phyloP scores from a whole-genome alignment of 306 rosid genomes.

The Cyamopsis tetragonoloba region DNA sequence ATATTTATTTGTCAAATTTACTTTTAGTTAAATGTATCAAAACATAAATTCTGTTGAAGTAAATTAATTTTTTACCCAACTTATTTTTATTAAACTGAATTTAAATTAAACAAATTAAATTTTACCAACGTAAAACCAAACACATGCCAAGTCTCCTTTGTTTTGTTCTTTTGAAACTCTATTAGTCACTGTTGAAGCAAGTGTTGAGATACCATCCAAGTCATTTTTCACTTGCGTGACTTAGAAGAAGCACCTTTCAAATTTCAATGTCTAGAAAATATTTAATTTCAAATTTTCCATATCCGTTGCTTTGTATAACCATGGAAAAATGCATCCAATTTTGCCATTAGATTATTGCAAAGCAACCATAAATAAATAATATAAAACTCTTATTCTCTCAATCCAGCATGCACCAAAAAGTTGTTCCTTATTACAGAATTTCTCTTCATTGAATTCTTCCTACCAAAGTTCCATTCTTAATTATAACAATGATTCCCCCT shows the following conservation, averaged over 20 bases:
- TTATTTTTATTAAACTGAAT: too few species aligned
- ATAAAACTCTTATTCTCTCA: background rate
- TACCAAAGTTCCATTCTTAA: too few species aligned
- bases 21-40: too few species aligned
- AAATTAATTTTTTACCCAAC: too few species aligned
- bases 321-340: background rate
- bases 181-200: conserved; percentile 8
- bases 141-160: too few species aligned
- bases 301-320: background rate
- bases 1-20: too few species aligned
- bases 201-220: background rate
- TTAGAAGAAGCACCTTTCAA: conserved; percentile 8
- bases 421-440: too few species aligned
- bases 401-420: background rate
- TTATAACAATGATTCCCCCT: too few species aligned
- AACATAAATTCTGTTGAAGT: too few species aligned
- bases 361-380: background rate
- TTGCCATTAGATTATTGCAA: background rate
- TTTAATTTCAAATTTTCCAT: background rate
- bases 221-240: conserved; percentile 11
- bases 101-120: too few species aligned
- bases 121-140: too few species aligned
- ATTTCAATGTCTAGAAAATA: conserved; percentile 6
- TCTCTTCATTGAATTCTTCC: too few species aligned
- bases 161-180: background rate